These are phyloP conservation scores for Melanomma pulvis-pyrius DNA, from an alignment of 495 filamentous ascomycete genomes.

Conservation along the genomic window DNA sequence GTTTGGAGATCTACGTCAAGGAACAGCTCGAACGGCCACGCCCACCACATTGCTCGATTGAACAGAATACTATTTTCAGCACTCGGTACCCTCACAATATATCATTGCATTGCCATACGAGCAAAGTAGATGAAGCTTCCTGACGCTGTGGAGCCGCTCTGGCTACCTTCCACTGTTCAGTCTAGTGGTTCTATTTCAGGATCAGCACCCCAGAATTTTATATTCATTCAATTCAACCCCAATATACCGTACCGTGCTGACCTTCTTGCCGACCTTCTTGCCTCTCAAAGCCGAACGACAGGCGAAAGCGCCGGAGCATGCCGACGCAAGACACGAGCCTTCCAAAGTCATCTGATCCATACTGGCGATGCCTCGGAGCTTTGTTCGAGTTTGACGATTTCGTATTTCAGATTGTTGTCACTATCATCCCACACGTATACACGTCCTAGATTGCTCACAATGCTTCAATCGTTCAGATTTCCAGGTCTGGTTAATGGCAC, in stretches of 20 bases:
- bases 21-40: conserved; percentile 17
- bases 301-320: conserved; percentile 12
- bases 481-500: conserved; percentile 17
- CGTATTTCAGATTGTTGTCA: conserved; percentile 31
- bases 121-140: conserved; percentile 27
- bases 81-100: conserved; percentile 35
- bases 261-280: conserved; percentile 13
- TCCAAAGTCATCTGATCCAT: conserved; percentile 27
- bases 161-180: conserved; percentile 11
- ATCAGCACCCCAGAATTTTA: conserved; percentile 27
- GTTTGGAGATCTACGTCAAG: conserved; percentile 39
- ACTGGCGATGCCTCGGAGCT: neutral
- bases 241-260: conserved; percentile 33
- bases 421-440: conserved; percentile 2
- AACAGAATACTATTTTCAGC: conserved; percentile 36
- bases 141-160: conserved; percentile 9
- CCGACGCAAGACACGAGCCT: conserved; percentile 6
- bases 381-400: neutral
- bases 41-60: conserved; percentile 14
- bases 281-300: neutral
- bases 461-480: conserved; percentile 4
- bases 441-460: conserved; percentile 4
- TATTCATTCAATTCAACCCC: conserved; percentile 27
- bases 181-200: conserved; percentile 38
- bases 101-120: conserved; percentile 33